Conservation (phyloP, 2,329 filamentous ascomycete species). For the Clonostachys solani region DNA sequence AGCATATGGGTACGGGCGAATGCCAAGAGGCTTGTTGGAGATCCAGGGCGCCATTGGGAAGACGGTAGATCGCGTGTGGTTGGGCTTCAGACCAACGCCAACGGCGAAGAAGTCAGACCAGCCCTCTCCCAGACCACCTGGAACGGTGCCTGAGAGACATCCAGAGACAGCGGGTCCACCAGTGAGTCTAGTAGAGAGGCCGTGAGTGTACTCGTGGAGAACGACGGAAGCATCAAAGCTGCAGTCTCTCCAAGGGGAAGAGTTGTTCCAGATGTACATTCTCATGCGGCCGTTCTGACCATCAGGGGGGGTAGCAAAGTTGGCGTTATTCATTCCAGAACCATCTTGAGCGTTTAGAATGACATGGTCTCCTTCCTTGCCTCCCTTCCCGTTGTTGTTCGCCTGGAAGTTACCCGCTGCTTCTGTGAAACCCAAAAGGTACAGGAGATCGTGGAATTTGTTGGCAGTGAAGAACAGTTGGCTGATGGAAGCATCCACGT, state of each 20-base stretch:
- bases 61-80: constrained; percentile 37
- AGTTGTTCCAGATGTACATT: constrained; percentile 52
- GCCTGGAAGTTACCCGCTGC: constrained; percentile 54
- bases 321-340: constrained; percentile 49
- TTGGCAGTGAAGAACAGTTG: constrained; percentile 60
- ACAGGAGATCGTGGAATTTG: constrained; percentile 54
- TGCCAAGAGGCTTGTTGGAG: constrained; percentile 33
- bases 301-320: constrained; percentile 51
- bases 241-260: constrained; percentile 44
- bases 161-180: constrained; percentile 49
- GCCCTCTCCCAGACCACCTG: constrained; percentile 54
- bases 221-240: constrained; percentile 57
- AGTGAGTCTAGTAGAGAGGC: constrained; percentile 52
- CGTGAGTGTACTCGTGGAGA: constrained; percentile 55
- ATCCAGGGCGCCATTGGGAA: constrained; percentile 49
- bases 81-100: constrained; percentile 38
- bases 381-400: constrained; percentile 51
- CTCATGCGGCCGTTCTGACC: constrained; percentile 48
- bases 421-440: constrained; percentile 54
- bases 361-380: constrained; percentile 44
- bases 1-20: constrained; percentile 46
- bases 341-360: constrained; percentile 55
- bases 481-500: constrained; percentile 49
- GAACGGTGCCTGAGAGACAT: constrained; percentile 42
- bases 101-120: constrained; percentile 67